Percentiles rank a stretch among this genome's conserved stretches.
Evolutionary conservation across 2,329 filamentous ascomycete species (phyloP).

Genomic region (Colletotrichum sp.): DNA sequence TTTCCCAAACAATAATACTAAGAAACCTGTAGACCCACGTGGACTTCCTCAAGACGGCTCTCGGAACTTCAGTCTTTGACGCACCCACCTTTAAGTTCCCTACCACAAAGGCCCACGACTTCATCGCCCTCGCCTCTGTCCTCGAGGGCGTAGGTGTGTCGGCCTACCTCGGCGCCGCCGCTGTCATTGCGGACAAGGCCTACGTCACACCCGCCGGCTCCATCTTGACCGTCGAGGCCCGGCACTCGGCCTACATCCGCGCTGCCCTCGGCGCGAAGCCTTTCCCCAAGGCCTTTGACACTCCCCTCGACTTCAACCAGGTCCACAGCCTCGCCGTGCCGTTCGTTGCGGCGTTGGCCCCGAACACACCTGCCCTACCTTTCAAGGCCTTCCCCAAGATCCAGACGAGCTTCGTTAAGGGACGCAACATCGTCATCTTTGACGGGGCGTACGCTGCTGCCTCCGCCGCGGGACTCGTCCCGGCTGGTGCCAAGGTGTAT

Average conservation of each 20-base stretch:
- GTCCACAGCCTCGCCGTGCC: slow-evolving; percentile 69
- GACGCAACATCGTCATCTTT: slow-evolving; percentile 26
- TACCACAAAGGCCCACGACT: slow-evolving; percentile 58
- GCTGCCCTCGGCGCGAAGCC: slow-evolving; percentile 50
- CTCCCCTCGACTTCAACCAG: slow-evolving; percentile 60
- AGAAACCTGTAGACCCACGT: slow-evolving; percentile 52
- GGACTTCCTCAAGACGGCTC: slow-evolving; percentile 53
- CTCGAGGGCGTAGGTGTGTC: slow-evolving; percentile 70
- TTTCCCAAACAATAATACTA: background rate
- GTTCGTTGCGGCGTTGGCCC: slow-evolving; percentile 65
- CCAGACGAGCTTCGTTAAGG: slow-evolving; percentile 28
- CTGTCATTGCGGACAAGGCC: slow-evolving; percentile 57
- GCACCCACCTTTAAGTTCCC: slow-evolving; percentile 55
- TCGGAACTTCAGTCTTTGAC: slow-evolving; percentile 51
- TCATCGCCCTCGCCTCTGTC: slow-evolving; percentile 67
- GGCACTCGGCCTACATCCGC: slow-evolving; percentile 68
- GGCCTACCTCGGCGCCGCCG: slow-evolving; percentile 67
- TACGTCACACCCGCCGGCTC: slow-evolving; percentile 67
- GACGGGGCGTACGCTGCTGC: slow-evolving; percentile 24
- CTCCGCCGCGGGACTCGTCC: slow-evolving; percentile 7
- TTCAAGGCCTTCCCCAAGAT: slow-evolving; percentile 65
- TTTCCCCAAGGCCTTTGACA: slow-evolving; percentile 65
- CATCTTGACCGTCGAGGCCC: slow-evolving; percentile 69
- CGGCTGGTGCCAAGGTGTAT: slow-evolving; percentile 25
- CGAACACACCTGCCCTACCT: slow-evolving; percentile 57